Evolutionary conservation across 768 basidiomycete genomes (phyloP).

Genomic region (Termitomyces sp.): DNA sequence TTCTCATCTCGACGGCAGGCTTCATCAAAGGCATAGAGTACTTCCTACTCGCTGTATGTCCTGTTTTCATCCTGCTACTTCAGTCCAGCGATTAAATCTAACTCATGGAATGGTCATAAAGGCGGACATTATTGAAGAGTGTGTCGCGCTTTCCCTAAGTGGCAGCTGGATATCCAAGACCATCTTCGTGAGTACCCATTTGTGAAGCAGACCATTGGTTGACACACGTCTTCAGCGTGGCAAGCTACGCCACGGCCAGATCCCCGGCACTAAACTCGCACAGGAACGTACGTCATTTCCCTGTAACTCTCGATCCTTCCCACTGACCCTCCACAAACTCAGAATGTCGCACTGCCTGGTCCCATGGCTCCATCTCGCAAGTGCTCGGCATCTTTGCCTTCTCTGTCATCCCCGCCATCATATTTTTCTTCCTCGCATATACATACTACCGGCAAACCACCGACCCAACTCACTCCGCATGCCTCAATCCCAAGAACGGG

Average conservation of each 20-base stretch:
- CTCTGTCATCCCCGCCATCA: conserved; percentile 28
- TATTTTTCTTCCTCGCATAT: conserved; percentile 30
- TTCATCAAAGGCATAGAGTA: conserved; percentile 30
- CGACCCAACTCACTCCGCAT: conserved; percentile 31
- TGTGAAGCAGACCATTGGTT: neutral
- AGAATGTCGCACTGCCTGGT: conserved; percentile 37
- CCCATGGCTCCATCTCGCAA: conserved; percentile 29
- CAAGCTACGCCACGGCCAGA: conserved; percentile 24
- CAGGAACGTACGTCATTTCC: conserved; percentile 26
- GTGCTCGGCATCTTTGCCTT: conserved; percentile 31
- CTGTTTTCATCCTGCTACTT: neutral
- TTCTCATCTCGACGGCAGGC: conserved; percentile 29
- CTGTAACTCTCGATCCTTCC: neutral
- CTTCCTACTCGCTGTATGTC: conserved; percentile 31
- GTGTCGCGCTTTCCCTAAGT: conserved; percentile 25
- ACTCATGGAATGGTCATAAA: conserved; percentile 4
- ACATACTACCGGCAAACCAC: conserved; percentile 34
- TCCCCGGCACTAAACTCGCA: conserved; percentile 19
- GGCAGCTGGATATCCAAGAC: conserved; percentile 30
- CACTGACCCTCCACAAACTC: neutral
- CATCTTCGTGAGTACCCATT: conserved; percentile 25
- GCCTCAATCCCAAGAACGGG: conserved; percentile 15
- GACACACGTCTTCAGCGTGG: conserved; percentile 18
- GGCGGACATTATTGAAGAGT: conserved; percentile 33
- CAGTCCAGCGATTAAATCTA: neutral